phyloP scores from a whole-genome alignment of 768 basidiomycete genomes.

The Termitomyces sp. region DNA sequence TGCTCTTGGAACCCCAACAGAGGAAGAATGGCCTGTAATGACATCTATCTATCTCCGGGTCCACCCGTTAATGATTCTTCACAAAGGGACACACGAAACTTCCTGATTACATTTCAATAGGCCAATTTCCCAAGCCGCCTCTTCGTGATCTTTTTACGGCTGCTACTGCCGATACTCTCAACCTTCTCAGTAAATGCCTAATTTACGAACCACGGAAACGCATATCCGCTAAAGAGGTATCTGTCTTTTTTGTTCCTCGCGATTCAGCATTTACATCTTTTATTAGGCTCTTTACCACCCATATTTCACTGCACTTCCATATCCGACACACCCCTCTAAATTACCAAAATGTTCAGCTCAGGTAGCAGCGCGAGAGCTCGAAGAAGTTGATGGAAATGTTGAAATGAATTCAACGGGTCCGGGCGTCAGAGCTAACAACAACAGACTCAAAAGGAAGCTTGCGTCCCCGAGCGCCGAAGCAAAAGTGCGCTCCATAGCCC shows the following conservation, averaged over 20 bases:
- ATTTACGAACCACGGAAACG: constrained; percentile 83
- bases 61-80: neutral
- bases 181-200: constrained; percentile 74
- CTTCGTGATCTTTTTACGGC: constrained; percentile 88
- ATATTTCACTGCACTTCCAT: constrained; percentile 83
- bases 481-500: constrained; percentile 53
- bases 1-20: constrained; percentile 92
- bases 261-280: neutral
- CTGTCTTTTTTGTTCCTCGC: neutral
- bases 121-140: constrained; percentile 78
- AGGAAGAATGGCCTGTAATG: constrained; percentile 94
- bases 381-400: constrained; percentile 75
- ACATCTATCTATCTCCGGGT: neutral
- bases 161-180: constrained; percentile 79
- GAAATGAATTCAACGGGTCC: constrained; percentile 44
- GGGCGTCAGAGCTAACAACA: constrained; percentile 47
- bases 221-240: constrained; percentile 72
- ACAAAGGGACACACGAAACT: constrained; percentile 82
- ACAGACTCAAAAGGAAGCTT: constrained; percentile 66
- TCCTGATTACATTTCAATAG: constrained; percentile 84
- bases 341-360: constrained; percentile 69
- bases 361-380: constrained; percentile 48
- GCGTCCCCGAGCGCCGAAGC: constrained; percentile 48
- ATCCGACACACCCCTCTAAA: constrained; percentile 83
- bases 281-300: constrained; percentile 81